phyloP scores from a whole-genome alignment of 2,329 filamentous ascomycete genomes.

The Nemania bipapillata region DNA sequence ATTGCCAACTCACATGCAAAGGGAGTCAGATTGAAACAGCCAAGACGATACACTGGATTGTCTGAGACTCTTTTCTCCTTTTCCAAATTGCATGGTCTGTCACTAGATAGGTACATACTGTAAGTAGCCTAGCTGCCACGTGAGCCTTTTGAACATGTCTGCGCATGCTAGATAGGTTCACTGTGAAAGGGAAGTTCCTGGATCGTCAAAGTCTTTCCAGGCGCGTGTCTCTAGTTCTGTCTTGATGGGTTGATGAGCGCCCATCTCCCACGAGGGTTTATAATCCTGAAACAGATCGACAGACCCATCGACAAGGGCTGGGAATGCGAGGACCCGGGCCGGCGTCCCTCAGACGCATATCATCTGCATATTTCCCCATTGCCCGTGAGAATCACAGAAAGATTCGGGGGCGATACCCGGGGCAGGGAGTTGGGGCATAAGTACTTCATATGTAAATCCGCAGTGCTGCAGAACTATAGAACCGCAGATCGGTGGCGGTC shows the following conservation, averaged over 20 bases:
- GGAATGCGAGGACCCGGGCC: constrained; percentile 22
- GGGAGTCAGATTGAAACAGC: not conserved
- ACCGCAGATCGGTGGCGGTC: constrained; percentile 33
- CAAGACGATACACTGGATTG: not conserved
- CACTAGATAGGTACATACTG: constrained; percentile 1
- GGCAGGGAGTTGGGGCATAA: not conserved
- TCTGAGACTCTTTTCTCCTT: constrained; percentile 5
- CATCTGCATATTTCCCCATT: constrained; percentile 20
- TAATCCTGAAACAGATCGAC: constrained; percentile 36
- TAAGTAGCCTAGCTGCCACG: constrained; percentile 17
- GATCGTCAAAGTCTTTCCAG: not conserved
- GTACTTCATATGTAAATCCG: too few relatives aligned
- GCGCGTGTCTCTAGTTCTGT: not conserved
- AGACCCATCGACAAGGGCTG: constrained; percentile 3
- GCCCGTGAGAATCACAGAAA: not conserved
- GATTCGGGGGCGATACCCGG: not conserved
- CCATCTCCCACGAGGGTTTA: not conserved
- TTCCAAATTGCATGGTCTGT: not conserved
- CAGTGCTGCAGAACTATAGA: constrained; percentile 6
- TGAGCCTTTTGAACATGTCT: constrained; percentile 10
- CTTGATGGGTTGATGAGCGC: not conserved
- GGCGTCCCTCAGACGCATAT: constrained; percentile 25
- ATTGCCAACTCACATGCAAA: constrained; percentile 2
- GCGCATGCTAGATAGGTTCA: not conserved
- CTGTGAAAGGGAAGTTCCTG: not conserved